These are phyloP conservation scores for Pestalotiopsis sp. DNA, from an alignment of 2,329 filamentous ascomycete species.

Conservation along the genomic window DNA sequence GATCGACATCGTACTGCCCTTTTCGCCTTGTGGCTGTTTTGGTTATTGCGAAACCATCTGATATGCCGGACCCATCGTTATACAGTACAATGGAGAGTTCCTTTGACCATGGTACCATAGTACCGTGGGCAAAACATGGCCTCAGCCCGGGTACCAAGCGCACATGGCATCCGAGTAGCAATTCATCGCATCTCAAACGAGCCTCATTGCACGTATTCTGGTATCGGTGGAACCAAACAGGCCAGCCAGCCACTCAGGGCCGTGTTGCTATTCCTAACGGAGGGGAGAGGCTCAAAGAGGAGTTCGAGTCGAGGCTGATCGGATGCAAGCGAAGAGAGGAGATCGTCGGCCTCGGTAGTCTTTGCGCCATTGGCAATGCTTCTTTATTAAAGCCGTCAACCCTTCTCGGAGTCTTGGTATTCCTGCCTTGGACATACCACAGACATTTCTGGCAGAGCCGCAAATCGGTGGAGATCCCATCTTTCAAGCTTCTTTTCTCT, in stretches of 20 bases:
- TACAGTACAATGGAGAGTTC: background rate
- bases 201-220: background rate
- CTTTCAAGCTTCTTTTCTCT: slow-evolving; percentile 14
- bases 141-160: background rate
- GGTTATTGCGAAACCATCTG: slow-evolving; percentile 3
- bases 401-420: slow-evolving; percentile 9
- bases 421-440: background rate
- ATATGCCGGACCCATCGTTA: background rate
- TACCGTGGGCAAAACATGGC: background rate
- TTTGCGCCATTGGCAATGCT: background rate
- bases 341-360: background rate
- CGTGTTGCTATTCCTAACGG: too few species aligned
- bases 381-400: slow-evolving; percentile 4
- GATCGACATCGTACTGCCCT: background rate
- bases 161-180: background rate
- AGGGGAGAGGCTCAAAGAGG: background rate
- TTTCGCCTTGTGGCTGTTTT: background rate
- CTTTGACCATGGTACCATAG: background rate
- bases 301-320: background rate
- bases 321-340: background rate
- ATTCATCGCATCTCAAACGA: background rate
- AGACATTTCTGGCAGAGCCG: slow-evolving; percentile 4
- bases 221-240: too few species aligned
- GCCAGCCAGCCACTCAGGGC: too few species aligned
- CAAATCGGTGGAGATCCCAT: background rate